phyloP scores from a whole-genome alignment of 2,329 filamentous ascomycete species.

The Onygena corvina region DNA sequence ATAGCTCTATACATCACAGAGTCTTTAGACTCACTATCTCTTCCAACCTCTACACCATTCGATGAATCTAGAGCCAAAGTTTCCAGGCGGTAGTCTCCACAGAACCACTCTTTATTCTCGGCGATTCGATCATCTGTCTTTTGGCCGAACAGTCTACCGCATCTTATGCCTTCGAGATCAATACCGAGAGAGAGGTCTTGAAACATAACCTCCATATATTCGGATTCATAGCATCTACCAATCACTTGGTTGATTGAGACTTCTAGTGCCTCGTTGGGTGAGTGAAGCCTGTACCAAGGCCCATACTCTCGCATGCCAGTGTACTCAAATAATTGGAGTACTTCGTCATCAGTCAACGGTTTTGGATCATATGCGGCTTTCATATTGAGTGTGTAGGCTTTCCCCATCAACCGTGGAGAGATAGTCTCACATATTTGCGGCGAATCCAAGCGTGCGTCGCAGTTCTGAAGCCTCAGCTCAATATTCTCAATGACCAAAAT shows the following conservation, averaged over 20 bases:
- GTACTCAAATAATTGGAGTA: constrained; percentile 27
- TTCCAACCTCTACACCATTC: constrained; percentile 42
- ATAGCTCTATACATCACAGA: constrained; percentile 37
- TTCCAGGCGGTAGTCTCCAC: constrained; percentile 45
- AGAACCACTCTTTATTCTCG: constrained; percentile 41
- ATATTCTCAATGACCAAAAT: constrained; percentile 45
- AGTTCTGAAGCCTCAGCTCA: constrained; percentile 37
- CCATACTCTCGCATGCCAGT: constrained; percentile 37
- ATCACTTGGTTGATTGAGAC: constrained; percentile 43
- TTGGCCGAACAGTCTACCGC: constrained; percentile 38
- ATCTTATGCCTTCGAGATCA: constrained; percentile 37
- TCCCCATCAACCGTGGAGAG: constrained; percentile 39
- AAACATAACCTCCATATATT: constrained; percentile 39
- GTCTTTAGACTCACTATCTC: constrained; percentile 36
- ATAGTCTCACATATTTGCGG: constrained; percentile 37
- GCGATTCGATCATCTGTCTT: constrained; percentile 40
- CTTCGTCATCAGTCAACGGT: constrained; percentile 24
- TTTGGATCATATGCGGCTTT: constrained; percentile 19
- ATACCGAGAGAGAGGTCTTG: constrained; percentile 28
- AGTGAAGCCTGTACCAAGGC: constrained; percentile 41
- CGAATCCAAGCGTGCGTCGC: constrained; percentile 39
- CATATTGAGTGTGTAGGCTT: constrained; percentile 34
- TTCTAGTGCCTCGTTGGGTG: constrained; percentile 30
- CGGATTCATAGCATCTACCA: constrained; percentile 43
- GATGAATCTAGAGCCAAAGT: constrained; percentile 44